Evolutionary conservation across 2,329 filamentous ascomycete genomes (phyloP).

Genomic region (Mycosphaerella sp.): DNA sequence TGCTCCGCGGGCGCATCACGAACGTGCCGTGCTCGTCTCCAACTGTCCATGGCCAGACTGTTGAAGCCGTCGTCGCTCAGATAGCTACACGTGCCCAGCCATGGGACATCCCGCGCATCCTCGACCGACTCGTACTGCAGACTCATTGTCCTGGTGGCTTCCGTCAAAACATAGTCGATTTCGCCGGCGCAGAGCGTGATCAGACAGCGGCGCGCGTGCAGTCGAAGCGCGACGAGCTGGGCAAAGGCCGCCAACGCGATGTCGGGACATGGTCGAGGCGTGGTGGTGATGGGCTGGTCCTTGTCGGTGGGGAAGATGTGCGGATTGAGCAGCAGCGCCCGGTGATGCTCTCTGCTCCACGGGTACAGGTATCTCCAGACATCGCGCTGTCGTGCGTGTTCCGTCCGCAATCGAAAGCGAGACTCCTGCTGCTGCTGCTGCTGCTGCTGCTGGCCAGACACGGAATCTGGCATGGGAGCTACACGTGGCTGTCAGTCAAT

Average conservation of each 20-base stretch:
- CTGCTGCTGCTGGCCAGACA: neutral
- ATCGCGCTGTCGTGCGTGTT: neutral
- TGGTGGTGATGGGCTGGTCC: neutral
- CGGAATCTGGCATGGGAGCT: too few species aligned
- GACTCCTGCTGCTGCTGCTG: neutral
- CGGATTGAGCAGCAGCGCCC: neutral
- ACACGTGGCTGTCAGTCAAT: too few species aligned
- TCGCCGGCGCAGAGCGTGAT: conserved; percentile 45
- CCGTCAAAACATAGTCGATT: conserved; percentile 48
- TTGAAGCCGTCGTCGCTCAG: conserved; percentile 26
- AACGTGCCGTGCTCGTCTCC: conserved; percentile 24
- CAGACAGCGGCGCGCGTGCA: conserved; percentile 45
- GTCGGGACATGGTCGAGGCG: neutral
- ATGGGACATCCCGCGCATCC: conserved; percentile 32
- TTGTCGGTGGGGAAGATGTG: neutral
- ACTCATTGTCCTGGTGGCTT: conserved; percentile 45
- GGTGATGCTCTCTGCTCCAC: neutral
- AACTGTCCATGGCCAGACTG: neutral
- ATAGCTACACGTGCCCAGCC: conserved; percentile 33
- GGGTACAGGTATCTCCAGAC: neutral
- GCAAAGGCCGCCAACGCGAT: conserved; percentile 42
- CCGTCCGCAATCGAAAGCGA: neutral
- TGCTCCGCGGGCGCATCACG: conserved; percentile 14
- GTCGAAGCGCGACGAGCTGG: conserved; percentile 46
- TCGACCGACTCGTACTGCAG: conserved; percentile 32